Evolutionary conservation across 306 rosid genomes (phyloP).

Genomic region (Rubus idaeus): DNA sequence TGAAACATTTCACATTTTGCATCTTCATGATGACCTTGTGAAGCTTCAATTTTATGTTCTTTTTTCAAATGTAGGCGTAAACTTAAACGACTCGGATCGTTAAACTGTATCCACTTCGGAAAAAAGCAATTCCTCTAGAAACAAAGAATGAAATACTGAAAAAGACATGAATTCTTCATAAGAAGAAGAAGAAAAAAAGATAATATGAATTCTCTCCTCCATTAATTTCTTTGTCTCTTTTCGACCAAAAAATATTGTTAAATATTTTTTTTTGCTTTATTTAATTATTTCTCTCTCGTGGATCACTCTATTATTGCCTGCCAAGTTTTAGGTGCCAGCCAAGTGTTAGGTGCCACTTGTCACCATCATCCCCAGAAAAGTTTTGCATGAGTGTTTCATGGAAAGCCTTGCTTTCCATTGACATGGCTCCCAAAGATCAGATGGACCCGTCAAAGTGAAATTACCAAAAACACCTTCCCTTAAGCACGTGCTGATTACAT

Average conservation of each 20-base stretch:
- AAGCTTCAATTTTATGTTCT: too few species aligned
- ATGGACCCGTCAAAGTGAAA: neutral
- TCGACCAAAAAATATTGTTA: neutral
- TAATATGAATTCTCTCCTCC: neutral
- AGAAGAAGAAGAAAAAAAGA: too few species aligned
- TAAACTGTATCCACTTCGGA: too few species aligned
- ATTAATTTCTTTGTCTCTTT: neutral
- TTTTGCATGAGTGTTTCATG: neutral
- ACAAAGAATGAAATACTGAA: neutral
- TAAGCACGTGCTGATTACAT: neutral
- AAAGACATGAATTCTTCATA: neutral
- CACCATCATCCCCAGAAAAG: neutral
- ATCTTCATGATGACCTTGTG: neutral
- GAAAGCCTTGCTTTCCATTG: neutral
- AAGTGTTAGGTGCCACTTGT: neutral
- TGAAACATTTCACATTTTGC: neutral
- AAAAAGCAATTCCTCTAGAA: neutral
- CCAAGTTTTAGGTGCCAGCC: neutral
- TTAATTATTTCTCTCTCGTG: neutral
- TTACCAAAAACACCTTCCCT: slow-evolving; percentile 7
- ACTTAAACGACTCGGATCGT: too few species aligned
- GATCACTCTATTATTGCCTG: neutral
- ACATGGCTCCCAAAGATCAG: neutral
- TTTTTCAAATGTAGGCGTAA: too few species aligned
- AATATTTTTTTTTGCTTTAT: too few species aligned